Evolutionary conservation across 2,329 filamentous ascomycete species (phyloP).

Genomic region (Colletotrichum zoysiae): DNA sequence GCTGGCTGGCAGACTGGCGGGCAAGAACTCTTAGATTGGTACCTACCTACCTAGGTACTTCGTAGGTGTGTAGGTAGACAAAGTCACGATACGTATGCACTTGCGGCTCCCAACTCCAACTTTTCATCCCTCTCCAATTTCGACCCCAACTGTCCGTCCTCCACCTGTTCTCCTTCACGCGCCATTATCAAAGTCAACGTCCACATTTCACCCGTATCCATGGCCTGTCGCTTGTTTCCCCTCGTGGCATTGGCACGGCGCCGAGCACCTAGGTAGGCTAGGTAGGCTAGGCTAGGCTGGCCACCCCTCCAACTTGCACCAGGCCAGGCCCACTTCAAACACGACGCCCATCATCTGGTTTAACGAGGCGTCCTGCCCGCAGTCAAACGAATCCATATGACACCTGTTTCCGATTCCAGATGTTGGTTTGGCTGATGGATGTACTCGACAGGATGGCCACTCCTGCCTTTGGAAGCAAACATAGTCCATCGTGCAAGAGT

Average conservation of each 20-base stretch:
- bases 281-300: not conserved
- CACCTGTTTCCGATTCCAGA: conserved; percentile 5
- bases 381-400: not conserved
- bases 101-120: not conserved
- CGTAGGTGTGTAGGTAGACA: no score
- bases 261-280: conserved; percentile 1
- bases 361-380: conserved; percentile 1
- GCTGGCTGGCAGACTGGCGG: not conserved
- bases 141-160: conserved; percentile 15
- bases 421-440: conserved; percentile 11
- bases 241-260: conserved; percentile 18
- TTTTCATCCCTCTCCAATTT: not conserved
- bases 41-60: no score
- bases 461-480: not conserved
- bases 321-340: not conserved
- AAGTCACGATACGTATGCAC: conserved; percentile 19
- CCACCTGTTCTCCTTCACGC: conserved; percentile 7
- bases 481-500: not conserved
- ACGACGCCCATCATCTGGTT: not conserved
- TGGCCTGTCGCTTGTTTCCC: not conserved
- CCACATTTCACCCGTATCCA: not conserved
- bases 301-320: not conserved
- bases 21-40: no score
- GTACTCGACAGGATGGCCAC: no score
- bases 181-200: not conserved